Evolutionary conservation across 2,329 filamentous ascomycete genomes (phyloP), one percentile per base, ranked within the genome.

Genomic region (Malbranchea cinnamomea): DNA sequence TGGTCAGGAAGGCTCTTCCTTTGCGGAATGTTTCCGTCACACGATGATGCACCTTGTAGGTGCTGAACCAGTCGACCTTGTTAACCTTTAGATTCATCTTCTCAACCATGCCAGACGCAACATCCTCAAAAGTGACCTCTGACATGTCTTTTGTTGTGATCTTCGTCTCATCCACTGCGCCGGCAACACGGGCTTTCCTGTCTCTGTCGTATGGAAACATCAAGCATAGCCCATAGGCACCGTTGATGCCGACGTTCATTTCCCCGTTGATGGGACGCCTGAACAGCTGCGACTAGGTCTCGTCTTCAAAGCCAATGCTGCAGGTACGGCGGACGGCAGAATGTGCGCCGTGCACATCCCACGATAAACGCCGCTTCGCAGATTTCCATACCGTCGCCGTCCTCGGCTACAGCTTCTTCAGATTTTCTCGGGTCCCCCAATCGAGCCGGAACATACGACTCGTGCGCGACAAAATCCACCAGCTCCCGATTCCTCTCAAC

Each of bases 301-400:
- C 54, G 1, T 62, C 62, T 4, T 57, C 48, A 29, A 58, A 65
- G 4, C 44, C 44, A 14, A 63, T 46, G 11, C 41, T 42, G 13
- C 57, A 51, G 0, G 42, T 37, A 30, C 62, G 59, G 18, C 75
- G 56, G 0, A 69, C 71, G 71, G 73, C 78, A 32, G 65, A 72
- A 42, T 75, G 72, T 0, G 76, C 75, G 0, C 76, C 76, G 38
- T 80, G n/a, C 75, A 26, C 69, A 74, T 1, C 75, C 76, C 3
- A 81, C 59, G 19, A 81, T 59, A 52, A 54, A 11, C 23, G 16
- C 9, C 12, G 33, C 32, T 7, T 37, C 6, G 23, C 14, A 15
- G n/a, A 20, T 11, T n/a, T 16, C n/a, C n/a, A n/a, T n/a, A n/a
- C n/a, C n/a, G n/a, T n/a, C n/a, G n/a, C n/a, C n/a, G n/a, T n/a